Conservation (phyloP, 1,139 yeast species). For the Blastobotrys persicus region DNA sequence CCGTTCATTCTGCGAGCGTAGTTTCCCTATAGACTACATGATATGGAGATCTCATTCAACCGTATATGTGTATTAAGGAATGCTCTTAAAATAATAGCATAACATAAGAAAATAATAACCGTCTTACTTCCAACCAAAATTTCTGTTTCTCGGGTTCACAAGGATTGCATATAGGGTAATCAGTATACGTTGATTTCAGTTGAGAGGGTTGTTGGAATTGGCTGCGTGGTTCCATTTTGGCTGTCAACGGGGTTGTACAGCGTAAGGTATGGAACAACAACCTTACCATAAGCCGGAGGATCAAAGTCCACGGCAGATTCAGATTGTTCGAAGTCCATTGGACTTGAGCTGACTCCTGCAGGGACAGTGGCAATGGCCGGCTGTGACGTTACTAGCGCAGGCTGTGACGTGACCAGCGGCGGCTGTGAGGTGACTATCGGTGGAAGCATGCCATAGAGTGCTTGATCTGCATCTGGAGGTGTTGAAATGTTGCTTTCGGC, state of each 20-base stretch:
- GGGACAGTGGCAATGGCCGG: neutral
- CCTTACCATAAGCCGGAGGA: neutral
- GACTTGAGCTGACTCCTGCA: neutral
- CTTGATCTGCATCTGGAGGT: neutral
- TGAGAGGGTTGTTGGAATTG: neutral
- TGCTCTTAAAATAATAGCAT: no score
- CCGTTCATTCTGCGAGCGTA: no score
- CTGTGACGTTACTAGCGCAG: neutral
- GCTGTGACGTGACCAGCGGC: neutral
- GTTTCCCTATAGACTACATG: no score
- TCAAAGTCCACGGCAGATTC: neutral
- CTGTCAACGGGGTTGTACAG: neutral
- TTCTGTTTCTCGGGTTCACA: no score
- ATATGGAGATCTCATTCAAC: no score
- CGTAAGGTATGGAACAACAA: neutral
- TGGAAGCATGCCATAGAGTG: neutral
- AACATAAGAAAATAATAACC: neutral
- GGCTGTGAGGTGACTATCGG: slow-evolving; percentile 2
- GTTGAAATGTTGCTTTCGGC: no score
- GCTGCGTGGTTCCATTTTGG: neutral
- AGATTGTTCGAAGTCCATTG: no score
- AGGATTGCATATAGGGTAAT: no score
- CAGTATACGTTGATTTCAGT: neutral
- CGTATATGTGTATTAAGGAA: neutral
- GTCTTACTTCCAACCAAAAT: neutral